These are phyloP conservation scores for Chrysoporthe austroafricana DNA, from an alignment of 2,329 filamentous ascomycete species.

Conservation along the genomic window DNA sequence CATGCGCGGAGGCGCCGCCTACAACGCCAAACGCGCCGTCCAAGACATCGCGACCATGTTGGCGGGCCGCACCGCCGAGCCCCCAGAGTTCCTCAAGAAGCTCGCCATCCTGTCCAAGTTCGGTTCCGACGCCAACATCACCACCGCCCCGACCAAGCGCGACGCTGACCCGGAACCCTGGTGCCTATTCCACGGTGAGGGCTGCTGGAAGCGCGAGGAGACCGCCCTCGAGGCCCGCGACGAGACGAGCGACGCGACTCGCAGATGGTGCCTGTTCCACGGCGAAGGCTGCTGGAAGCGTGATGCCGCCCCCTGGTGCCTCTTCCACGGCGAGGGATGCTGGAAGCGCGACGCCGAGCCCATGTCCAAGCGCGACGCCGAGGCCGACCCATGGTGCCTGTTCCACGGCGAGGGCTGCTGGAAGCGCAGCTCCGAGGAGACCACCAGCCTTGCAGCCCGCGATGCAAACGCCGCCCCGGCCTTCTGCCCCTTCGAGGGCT, in stretches of 20 bases:
- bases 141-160: slow-evolving; percentile 31
- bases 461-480: slow-evolving; percentile 13
- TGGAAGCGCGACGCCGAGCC: slow-evolving; percentile 34
- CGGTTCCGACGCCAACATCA: slow-evolving; percentile 28
- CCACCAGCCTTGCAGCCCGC: slow-evolving; percentile 7
- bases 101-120: slow-evolving; percentile 38
- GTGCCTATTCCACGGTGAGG: slow-evolving; percentile 13
- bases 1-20: slow-evolving; percentile 42
- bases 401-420: slow-evolving; percentile 47
- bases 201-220: slow-evolving; percentile 14
- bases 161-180: slow-evolving; percentile 15
- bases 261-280: slow-evolving; percentile 25
- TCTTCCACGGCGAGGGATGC: slow-evolving; percentile 39
- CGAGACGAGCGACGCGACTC: slow-evolving; percentile 19
- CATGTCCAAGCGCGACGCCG: slow-evolving; percentile 5
- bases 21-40: slow-evolving; percentile 44
- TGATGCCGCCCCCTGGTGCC: slow-evolving; percentile 19
- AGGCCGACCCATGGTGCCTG: slow-evolving; percentile 38
- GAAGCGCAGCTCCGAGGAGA: slow-evolving; percentile 36
- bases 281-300: slow-evolving; percentile 26
- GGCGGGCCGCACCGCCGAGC: slow-evolving; percentile 37
- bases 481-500: slow-evolving; percentile 30
- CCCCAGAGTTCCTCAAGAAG: slow-evolving; percentile 38
- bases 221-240: slow-evolving; percentile 19
- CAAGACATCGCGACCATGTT: slow-evolving; percentile 44